These are phyloP conservation scores for Aspergillaceae sp. DNA, from an alignment of 2,329 filamentous ascomycete genomes.

Conservation along the genomic window DNA sequence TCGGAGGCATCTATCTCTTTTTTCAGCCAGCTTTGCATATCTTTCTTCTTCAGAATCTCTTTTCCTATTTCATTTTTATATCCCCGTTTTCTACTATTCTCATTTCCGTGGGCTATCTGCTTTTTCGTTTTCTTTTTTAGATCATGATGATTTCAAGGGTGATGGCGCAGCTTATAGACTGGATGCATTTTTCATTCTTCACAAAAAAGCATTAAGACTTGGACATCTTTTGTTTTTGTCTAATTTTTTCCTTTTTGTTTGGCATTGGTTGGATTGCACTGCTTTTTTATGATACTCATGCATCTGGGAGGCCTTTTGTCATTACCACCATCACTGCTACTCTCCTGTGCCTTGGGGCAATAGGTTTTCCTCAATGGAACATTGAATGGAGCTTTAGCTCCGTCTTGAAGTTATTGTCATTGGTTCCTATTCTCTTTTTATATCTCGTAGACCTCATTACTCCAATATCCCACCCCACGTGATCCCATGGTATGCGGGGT, in stretches of 20 bases:
- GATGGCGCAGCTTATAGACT: conserved; percentile 29
- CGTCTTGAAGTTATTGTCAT: neutral
- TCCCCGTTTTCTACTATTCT: neutral
- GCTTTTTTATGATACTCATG: conserved; percentile 22
- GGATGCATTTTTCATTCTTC: conserved; percentile 23
- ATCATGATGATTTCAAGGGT: conserved; percentile 17
- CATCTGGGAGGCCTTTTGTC: conserved; percentile 28
- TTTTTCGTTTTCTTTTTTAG: conserved; percentile 12
- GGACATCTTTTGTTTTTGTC: conserved; percentile 7
- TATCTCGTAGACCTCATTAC: no score
- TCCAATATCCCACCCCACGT: neutral
- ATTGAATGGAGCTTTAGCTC: no score
- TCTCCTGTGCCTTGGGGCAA: no score
- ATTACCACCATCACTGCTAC: neutral
- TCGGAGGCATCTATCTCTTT: conserved; percentile 1
- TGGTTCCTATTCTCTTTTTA: neutral
- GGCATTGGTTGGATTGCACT: neutral
- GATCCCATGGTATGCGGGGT: no score
- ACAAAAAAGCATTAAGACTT: conserved; percentile 18
- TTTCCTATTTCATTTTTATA: neutral
- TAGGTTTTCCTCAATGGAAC: no score
- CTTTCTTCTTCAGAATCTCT: neutral
- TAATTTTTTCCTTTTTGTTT: conserved; percentile 7
- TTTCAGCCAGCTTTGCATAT: neutral
- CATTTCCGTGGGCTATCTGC: conserved; percentile 2